Evolutionary conservation across 768 basidiomycete genomes (phyloP), one percentile per base, ranked within the genome.

Genomic region (Cystobasidium tubakii): DNA sequence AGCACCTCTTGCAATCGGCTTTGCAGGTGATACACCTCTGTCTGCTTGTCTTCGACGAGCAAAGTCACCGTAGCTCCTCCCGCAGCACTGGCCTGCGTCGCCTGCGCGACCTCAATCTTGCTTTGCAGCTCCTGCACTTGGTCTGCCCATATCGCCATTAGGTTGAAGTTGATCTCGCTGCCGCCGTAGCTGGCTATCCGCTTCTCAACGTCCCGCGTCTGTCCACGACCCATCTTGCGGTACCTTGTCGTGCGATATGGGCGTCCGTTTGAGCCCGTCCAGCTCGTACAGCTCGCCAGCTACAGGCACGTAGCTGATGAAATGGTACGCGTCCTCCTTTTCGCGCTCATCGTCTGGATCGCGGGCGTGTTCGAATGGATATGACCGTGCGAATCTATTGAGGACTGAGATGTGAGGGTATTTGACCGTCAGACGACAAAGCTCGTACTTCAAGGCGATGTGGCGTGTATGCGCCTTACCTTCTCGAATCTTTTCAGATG

Each of bases 161-260:
- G 86, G 81, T 89, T 92, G 84, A 97, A 97, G 80, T 94, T 91
- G 66, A 95, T 84, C 92, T 93, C 88, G 76, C 90, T 92, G n/a
- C 86, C 81, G 10, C 92, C 92, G 81, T 98, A 95, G 13, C 91
- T 94, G 25, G 85, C 87, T 82, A 99, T 99, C 75, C 95, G 86
- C 33, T 84, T 84, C 81, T 95, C 89, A 65, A 98, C 91, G 27
- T 89, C 89, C 94, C 78, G 84, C 86, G 66, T 85, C 86, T 29
- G 91, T 79, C 95, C 95, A 98, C 12, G 90, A 90, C 3, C 87
- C 88, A 10, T 80, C 81, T 66, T 87, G 87, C 25, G 86, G 84
- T 75, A 86, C 89, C 39, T 82, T 78, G n/a, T 90, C 91, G 80
- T 99, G 96, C 73, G 85, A 86, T 21, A 97, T 86, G 1, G 95